These are phyloP conservation scores for Trichaptum fuscoviolaceum DNA, from an alignment of 768 basidiomycete genomes.

Conservation along the genomic window DNA sequence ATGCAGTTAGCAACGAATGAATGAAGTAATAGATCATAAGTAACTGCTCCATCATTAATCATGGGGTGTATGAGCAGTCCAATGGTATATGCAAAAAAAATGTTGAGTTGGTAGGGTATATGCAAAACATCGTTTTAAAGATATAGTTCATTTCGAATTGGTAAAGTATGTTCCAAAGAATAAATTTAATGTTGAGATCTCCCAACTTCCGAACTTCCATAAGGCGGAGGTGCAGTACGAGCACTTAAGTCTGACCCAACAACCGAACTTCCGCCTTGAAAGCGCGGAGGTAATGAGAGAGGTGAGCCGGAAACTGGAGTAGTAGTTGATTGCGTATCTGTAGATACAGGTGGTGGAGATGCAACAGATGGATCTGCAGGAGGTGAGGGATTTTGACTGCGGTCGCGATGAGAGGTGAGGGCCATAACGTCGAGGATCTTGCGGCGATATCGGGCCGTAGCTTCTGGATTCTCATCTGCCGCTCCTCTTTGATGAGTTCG, in stretches of 20 bases:
- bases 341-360: not conserved
- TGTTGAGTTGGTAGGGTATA: too few species aligned
- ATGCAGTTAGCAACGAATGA: too few species aligned
- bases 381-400: too few species aligned
- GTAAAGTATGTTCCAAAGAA: too few species aligned
- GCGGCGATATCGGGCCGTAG: not conserved
- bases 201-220: not conserved
- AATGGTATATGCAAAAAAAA: too few species aligned
- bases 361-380: too few species aligned
- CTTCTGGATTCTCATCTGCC: not conserved
- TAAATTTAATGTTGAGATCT: not conserved
- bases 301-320: not conserved
- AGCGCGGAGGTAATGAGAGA: not conserved
- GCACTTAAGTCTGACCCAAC: not conserved
- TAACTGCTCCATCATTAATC: too few species aligned
- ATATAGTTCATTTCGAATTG: too few species aligned
- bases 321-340: not conserved
- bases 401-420: not conserved
- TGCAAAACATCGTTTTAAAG: too few species aligned
- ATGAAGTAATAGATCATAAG: too few species aligned
- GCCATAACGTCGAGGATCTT: not conserved
- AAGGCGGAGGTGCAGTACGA: not conserved
- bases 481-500: not conserved
- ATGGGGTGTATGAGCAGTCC: too few species aligned
- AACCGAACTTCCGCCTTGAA: not conserved